A percentile compares a stretch with the other conserved stretches of the same genome.
Conservation (phyloP, 1,284 basidiomycete genomes). For the Ganoderma lingzhi region DNA sequence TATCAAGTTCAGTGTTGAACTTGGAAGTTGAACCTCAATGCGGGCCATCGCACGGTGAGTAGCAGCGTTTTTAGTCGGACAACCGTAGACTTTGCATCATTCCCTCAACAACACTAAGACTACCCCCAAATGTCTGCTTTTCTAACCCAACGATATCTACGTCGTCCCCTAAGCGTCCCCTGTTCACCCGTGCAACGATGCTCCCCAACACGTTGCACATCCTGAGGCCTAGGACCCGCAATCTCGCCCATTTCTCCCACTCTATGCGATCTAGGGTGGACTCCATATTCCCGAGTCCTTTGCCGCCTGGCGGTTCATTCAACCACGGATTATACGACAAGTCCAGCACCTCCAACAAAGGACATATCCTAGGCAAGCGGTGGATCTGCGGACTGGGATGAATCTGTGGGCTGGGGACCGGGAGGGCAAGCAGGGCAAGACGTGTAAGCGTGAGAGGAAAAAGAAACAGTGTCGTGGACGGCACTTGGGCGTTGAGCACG, state of each 20-base stretch:
- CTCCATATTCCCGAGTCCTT: conserved; percentile 41
- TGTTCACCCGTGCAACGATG: conserved; percentile 57
- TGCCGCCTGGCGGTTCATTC: conserved; percentile 25
- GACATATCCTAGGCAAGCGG: conserved; percentile 65
- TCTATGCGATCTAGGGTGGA: conserved; percentile 57
- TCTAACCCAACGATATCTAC: conserved; percentile 55
- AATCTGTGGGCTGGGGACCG: conserved; percentile 50
- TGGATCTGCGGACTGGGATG: conserved; percentile 57
- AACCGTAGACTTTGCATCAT: conserved; percentile 27
- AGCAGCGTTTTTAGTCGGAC: conserved; percentile 11
- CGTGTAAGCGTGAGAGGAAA: conserved; percentile 67
- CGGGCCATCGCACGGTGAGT: background rate
- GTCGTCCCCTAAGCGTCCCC: conserved; percentile 65
- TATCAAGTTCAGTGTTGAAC: background rate
- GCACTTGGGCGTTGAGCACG: conserved; percentile 44
- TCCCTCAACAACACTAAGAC: conserved; percentile 18
- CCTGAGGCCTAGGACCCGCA: conserved; percentile 62
- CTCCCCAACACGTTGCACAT: conserved; percentile 53
- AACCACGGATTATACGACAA: conserved; percentile 76
- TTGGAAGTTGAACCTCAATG: background rate
- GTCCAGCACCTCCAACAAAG: conserved; percentile 67
- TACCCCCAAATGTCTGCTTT: conserved; percentile 16
- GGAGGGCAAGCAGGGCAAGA: conserved; percentile 60
- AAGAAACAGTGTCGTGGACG: conserved; percentile 48
- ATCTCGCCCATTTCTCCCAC: conserved; percentile 60